Evolutionary conservation across 352 stramenopile species (phyloP), one percentile per base, ranked within the genome.

Genomic region (Aphanomyces euteiches): DNA sequence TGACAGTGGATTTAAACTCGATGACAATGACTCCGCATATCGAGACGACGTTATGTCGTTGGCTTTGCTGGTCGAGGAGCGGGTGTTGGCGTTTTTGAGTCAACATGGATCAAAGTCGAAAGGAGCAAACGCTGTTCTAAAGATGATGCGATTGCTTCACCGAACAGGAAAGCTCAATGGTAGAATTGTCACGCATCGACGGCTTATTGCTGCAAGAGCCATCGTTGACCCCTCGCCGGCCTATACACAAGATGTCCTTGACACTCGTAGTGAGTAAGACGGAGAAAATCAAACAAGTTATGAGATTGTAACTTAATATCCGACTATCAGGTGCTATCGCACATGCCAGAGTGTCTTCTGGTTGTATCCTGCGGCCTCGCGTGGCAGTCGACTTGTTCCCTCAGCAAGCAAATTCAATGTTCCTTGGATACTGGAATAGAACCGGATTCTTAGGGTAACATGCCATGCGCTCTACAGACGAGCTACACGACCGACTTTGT

Each of bases 1-100:
- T 1, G 34, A 64, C 0, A 21, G 54, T 8, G 61, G 75, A 2
- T 77, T 77, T 17, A 0, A 47, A 10, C 60, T 79, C 2, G 63
- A 73, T 17, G 12, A 38, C 45, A 53, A 53, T 2, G 13, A 1
- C 13, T 19, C 45, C 13, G n/a, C 45, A 15, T 53, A 53, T 53
- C 2, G 45, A 15, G 45, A 53, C n/a, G 45, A 53, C 45, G 45
- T 53, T 19, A 53, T n/a, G 13, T 2, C 45, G 13, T 15, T 53
- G 13, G 45, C 1, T n/a, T n/a, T 15, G 45, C n/a, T 19, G 1
- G 45, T 19, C 45, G 45, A 53, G n/a, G n/a, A n/a, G n/a, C n/a
- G n/a, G n/a, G n/a, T n/a, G n/a, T n/a, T 53, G 13, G n/a, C 13
- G 13, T 53, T 53, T n/a, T 53, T 53, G 45, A 19, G 45, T 53